phyloP scores from a whole-genome alignment of 345 rosid species.

The Microthlaspi erraticum region DNA sequence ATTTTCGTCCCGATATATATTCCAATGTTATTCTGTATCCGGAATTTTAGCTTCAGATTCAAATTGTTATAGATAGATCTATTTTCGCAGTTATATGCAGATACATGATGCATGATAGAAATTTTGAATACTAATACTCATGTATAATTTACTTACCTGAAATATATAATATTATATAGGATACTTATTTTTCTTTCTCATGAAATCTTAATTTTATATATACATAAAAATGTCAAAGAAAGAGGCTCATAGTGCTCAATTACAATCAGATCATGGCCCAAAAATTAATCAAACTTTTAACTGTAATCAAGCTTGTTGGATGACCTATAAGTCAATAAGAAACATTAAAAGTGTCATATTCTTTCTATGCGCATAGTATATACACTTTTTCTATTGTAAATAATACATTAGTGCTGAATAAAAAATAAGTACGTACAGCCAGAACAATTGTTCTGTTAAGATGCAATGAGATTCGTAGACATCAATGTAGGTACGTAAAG shows the following conservation, averaged over 20 bases:
- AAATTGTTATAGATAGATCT: no score
- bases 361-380: conserved; percentile 7
- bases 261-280: conserved; percentile 29
- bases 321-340: conserved; percentile 38
- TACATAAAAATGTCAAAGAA: conserved; percentile 43
- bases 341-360: conserved; percentile 23
- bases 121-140: no score
- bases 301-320: conserved; percentile 29
- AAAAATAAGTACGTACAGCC: conserved; percentile 14
- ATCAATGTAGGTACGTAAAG: conserved; percentile 35
- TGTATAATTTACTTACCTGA: no score
- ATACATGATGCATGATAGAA: neutral
- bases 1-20: neutral
- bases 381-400: conserved; percentile 5
- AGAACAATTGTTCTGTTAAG: conserved; percentile 21
- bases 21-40: no score
- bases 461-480: conserved; percentile 14
- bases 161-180: no score
- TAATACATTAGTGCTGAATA: neutral
- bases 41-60: no score
- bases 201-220: no score
- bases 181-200: no score
- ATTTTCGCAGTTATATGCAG: neutral
- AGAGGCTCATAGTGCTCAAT: conserved; percentile 46
- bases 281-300: conserved; percentile 24